Evolutionary conservation across 1,139 yeast genomes (phyloP).

Genomic region (Pichia sp.): DNA sequence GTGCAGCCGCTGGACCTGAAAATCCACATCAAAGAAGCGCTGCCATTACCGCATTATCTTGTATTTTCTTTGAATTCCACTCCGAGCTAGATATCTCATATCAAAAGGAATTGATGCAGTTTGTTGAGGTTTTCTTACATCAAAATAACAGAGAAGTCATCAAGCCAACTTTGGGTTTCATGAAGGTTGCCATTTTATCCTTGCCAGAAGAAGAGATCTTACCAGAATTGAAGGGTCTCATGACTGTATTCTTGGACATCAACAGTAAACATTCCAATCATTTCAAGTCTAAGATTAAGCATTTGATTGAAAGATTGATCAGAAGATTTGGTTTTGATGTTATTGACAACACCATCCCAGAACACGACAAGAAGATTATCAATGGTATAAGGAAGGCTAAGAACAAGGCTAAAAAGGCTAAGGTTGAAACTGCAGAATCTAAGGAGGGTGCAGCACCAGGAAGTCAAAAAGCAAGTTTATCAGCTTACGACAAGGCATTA

Average conservation of each 20-base stretch:
- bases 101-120: slow-evolving; percentile 70
- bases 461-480: slow-evolving; percentile 22
- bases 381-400: slow-evolving; percentile 79
- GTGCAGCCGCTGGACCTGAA: slow-evolving; percentile 94
- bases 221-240: slow-evolving; percentile 56
- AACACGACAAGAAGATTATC: slow-evolving; percentile 74
- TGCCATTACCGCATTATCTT: slow-evolving; percentile 82
- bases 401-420: slow-evolving; percentile 43
- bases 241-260: slow-evolving; percentile 78
- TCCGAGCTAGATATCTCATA: slow-evolving; percentile 48
- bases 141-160: slow-evolving; percentile 91
- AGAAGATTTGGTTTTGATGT: slow-evolving; percentile 84
- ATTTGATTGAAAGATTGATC: slow-evolving; percentile 82
- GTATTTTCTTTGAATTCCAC: slow-evolving; percentile 82
- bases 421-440: slow-evolving; percentile 56
- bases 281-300: slow-evolving; percentile 87
- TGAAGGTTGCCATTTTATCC: slow-evolving; percentile 81
- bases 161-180: slow-evolving; percentile 89
- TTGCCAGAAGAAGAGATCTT: slow-evolving; percentile 75
- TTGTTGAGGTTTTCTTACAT: slow-evolving; percentile 84
- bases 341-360: slow-evolving; percentile 79
- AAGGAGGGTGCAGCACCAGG: slow-evolving; percentile 30
- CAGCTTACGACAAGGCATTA: slow-evolving; percentile 81
- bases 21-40: slow-evolving; percentile 96
- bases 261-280: slow-evolving; percentile 95